Evolutionary conservation across 352 stramenopile genomes (phyloP).

Genomic region (Globisporangium mamillatum): DNA sequence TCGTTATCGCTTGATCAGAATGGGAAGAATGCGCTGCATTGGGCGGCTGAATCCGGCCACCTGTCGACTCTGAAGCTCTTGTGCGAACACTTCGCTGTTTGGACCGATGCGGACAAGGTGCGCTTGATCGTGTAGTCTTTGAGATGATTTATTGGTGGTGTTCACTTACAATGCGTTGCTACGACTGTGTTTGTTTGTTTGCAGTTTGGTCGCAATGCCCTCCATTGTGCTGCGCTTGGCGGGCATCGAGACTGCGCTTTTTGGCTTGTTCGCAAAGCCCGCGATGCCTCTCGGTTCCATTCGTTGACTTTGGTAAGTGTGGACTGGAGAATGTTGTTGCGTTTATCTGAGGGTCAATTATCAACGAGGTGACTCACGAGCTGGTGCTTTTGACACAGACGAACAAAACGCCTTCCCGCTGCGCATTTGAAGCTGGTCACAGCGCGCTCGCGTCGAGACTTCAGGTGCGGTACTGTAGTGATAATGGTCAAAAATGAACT

Average conservation of each 20-base stretch:
- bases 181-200: not conserved
- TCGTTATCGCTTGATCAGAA: constrained; percentile 37
- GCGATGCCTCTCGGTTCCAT: constrained; percentile 66
- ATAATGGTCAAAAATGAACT: not conserved
- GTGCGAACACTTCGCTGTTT: constrained; percentile 70
- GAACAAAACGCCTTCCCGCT: constrained; percentile 84
- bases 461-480: constrained; percentile 25
- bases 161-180: not conserved
- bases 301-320: constrained; percentile 61
- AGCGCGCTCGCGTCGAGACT: constrained; percentile 73
- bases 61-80: constrained; percentile 78
- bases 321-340: not conserved
- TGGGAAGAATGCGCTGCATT: constrained; percentile 87
- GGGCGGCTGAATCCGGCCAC: constrained; percentile 75
- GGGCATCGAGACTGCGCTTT: constrained; percentile 83
- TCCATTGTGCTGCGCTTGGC: constrained; percentile 76
- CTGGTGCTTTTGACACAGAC: constrained; percentile 41
- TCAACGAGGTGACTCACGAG: not conserved
- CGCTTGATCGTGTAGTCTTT: not conserved
- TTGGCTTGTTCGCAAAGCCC: constrained; percentile 72
- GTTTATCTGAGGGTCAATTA: not conserved
- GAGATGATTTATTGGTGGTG: not conserved
- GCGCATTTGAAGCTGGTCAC: constrained; percentile 83
- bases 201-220: constrained; percentile 82
- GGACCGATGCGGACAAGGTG: constrained; percentile 82